Evolutionary conservation across 1,284 basidiomycete genomes (phyloP), one percentile per base, ranked within the genome.

Genomic region (Cryptococcus sp.): DNA sequence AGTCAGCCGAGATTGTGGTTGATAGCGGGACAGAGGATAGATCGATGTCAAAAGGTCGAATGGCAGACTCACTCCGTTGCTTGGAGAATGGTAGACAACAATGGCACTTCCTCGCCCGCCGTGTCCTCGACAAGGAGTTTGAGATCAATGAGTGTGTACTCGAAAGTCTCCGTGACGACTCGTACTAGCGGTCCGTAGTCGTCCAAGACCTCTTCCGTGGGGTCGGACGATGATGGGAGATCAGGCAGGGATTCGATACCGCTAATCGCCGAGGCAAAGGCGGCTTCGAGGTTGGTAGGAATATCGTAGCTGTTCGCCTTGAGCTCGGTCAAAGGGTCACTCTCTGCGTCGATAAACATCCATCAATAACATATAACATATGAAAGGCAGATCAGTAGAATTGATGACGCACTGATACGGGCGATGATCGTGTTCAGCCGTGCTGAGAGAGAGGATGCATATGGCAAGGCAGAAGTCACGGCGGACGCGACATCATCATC

Each of bases 121-220:
- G 41, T 48, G 19, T 20, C 52, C 26, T 20, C 16, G 34, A 15
- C 29, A 8, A 54, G 25, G 11, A 54, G 29, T 37, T 54, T 54
- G 52, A 54, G 44, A 37, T 54, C 52, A 37, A 54, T 54, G 6
- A 47, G 15, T 11, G 52, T 19, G 43, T 47, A 54, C 3, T 5
- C 2, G 13, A 54, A 29, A n/a, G 29, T 46, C 26, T 22, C 13
- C 4, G 52, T 22, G 25, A 54, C 44, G 19, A 40, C 45, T 2
- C 26, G 37, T n/a, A 54, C 52, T 6, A 54, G 34, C 44, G 52
- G 52, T 37, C 52, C 52, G 52, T 54, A 54, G 16, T 29, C 22
- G n/a, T 38, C 46, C 20, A 54, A 22, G 10, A 54, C 38, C 19
- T 37, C 23, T 40, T 46, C 40, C 13, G 44, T 26, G 1, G 52